phyloP scores from a whole-genome alignment of 106 monocot genomes.

The Dendrobium huoshanense region DNA sequence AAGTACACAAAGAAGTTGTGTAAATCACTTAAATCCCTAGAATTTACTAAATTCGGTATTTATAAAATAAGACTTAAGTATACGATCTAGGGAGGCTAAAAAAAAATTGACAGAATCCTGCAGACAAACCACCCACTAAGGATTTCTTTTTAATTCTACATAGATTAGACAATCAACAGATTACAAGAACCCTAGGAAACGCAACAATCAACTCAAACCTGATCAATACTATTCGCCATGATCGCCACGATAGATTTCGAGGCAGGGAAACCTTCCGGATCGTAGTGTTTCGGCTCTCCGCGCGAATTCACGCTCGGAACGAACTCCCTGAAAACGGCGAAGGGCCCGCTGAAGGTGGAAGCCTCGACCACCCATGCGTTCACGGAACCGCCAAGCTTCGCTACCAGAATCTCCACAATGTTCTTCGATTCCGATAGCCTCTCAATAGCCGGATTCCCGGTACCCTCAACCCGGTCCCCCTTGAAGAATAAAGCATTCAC shows the following conservation, averaged over 20 bases:
- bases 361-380: slow-evolving; percentile 85
- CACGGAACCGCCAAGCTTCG: slow-evolving; percentile 43
- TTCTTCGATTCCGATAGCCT: slow-evolving; percentile 59
- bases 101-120: too few species aligned
- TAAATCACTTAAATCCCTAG: too few species aligned
- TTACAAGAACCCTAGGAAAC: background rate
- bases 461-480: slow-evolving; percentile 69
- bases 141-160: too few species aligned
- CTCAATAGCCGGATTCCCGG: slow-evolving; percentile 55
- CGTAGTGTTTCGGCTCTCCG: slow-evolving; percentile 70
- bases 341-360: slow-evolving; percentile 54
- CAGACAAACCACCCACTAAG: too few species aligned
- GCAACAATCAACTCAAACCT: slow-evolving; percentile 31
- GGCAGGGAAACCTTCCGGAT: slow-evolving; percentile 67
- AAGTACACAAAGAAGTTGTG: too few species aligned
- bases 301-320: slow-evolving; percentile 50
- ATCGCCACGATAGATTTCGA: slow-evolving; percentile 33
- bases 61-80: too few species aligned
- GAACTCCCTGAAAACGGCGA: slow-evolving; percentile 74
- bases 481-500: slow-evolving; percentile 82
- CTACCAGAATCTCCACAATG: slow-evolving; percentile 44
- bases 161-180: background rate
- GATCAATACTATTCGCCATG: slow-evolving; percentile 35
- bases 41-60: too few species aligned
- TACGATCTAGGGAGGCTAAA: too few species aligned